A percentile compares a stretch with the other conserved stretches of the same genome.
Conservation (phyloP, 805 yeast genomes). For the Pichia phayaonensis region DNA sequence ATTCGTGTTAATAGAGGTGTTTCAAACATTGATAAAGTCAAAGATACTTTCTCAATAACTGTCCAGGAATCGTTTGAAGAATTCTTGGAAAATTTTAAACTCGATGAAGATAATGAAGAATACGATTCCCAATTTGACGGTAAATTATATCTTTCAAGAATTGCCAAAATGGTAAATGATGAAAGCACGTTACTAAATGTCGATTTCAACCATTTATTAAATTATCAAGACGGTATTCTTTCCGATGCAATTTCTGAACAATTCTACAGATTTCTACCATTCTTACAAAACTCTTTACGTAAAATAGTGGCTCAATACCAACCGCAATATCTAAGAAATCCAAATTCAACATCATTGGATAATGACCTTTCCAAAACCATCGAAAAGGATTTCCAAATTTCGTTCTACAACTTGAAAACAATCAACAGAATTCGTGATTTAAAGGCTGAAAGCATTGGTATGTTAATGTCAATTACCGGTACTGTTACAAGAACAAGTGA, state of each 20-base stretch:
- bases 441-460: constrained; percentile 82
- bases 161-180: constrained; percentile 69
- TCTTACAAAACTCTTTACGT: constrained; percentile 65
- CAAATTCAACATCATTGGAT: constrained; percentile 31
- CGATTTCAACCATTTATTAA: constrained; percentile 71
- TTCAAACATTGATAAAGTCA: constrained; percentile 74
- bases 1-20: constrained; percentile 30
- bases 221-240: constrained; percentile 75
- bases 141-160: constrained; percentile 65
- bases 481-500: constrained; percentile 95
- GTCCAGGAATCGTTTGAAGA: constrained; percentile 87
- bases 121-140: constrained; percentile 41
- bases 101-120: constrained; percentile 31
- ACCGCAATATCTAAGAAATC: constrained; percentile 53
- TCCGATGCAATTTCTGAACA: constrained; percentile 88
- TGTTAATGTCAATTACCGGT: constrained; percentile 77
- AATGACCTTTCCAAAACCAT: constrained; percentile 37
- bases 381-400: constrained; percentile 80
- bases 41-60: constrained; percentile 87
- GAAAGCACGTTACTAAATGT: constrained; percentile 75
- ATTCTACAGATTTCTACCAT: constrained; percentile 88
- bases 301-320: constrained; percentile 66
- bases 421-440: constrained; percentile 82
- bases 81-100: constrained; percentile 57
- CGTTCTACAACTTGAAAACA: constrained; percentile 80